A percentile compares a stretch with the other conserved stretches of the same genome.
phyloP scores from a whole-genome alignment of 2,329 filamentous ascomycete genomes.

The Aurifilum marmelostoma region DNA sequence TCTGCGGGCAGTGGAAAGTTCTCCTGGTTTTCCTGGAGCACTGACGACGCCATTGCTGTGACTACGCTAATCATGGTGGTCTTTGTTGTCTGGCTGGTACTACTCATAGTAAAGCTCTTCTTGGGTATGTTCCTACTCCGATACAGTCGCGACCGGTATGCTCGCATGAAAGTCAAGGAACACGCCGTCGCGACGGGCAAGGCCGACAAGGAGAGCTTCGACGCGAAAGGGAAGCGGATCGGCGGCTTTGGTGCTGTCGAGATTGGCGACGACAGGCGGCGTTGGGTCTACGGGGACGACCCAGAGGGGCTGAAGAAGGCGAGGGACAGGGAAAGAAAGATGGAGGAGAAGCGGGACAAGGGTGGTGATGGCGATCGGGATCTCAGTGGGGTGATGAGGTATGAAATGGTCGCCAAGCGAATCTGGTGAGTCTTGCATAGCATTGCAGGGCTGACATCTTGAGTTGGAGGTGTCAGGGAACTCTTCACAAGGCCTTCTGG shows the following conservation, averaged over 20 bases:
- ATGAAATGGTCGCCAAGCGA: conserved; percentile 94
- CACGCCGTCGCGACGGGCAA: conserved; percentile 50
- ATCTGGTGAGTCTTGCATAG: conserved; percentile 72
- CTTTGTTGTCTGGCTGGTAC: conserved; percentile 79
- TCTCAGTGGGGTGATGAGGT: conserved; percentile 72
- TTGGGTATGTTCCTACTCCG: conserved; percentile 86
- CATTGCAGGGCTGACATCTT: not conserved
- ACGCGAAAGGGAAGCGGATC: conserved; percentile 73
- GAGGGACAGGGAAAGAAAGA: conserved; percentile 65
- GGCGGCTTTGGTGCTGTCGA: conserved; percentile 87
- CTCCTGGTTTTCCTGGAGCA: conserved; percentile 59
- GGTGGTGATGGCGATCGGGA: conserved; percentile 53
- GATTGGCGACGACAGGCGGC: conserved; percentile 82
- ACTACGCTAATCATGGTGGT: conserved; percentile 86
- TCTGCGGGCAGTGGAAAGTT: conserved; percentile 40
- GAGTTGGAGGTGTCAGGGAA: not conserved
- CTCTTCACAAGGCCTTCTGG: not conserved
- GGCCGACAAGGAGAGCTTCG: conserved; percentile 58
- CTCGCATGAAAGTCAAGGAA: conserved; percentile 76
- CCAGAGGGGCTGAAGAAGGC: conserved; percentile 67
- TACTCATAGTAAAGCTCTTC: conserved; percentile 82
- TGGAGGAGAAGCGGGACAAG: conserved; percentile 59
- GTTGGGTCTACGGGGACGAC: conserved; percentile 87
- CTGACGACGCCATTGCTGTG: conserved; percentile 75
- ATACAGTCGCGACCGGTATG: conserved; percentile 79